A percentile compares a stretch with the other conserved stretches of the same genome.
Evolutionary conservation across 2,329 filamentous ascomycete genomes (phyloP).

Genomic region (Moelleriella libera): DNA sequence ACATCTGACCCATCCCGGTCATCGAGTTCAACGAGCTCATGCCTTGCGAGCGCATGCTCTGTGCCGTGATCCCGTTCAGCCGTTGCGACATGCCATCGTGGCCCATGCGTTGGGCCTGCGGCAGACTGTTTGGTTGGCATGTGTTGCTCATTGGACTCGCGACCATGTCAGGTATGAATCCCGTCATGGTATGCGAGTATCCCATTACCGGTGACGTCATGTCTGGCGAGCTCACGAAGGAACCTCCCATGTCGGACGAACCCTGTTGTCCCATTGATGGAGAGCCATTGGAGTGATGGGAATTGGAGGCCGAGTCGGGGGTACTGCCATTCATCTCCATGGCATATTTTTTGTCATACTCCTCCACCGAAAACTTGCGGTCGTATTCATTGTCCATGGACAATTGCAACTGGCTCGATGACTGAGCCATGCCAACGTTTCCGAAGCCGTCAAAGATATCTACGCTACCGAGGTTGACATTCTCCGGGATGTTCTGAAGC

Average conservation of each 20-base stretch:
- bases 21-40: slow-evolving; percentile 15
- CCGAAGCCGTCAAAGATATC: slow-evolving; percentile 56
- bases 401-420: slow-evolving; percentile 25
- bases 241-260: slow-evolving; percentile 26
- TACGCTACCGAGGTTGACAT: slow-evolving; percentile 33
- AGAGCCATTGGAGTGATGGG: slow-evolving; percentile 15
- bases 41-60: slow-evolving; percentile 11
- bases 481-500: slow-evolving; percentile 44
- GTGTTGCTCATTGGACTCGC: slow-evolving; percentile 31
- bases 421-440: slow-evolving; percentile 45
- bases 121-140: slow-evolving; percentile 9
- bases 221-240: slow-evolving; percentile 37
- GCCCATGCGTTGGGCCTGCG: slow-evolving; percentile 14
- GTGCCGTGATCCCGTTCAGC: slow-evolving; percentile 10
- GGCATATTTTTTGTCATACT: slow-evolving; percentile 24
- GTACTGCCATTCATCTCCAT: slow-evolving; percentile 19
- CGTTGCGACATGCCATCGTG: slow-evolving; percentile 15
- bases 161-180: slow-evolving; percentile 39
- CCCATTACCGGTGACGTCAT: slow-evolving; percentile 40
- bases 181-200: slow-evolving; percentile 27
- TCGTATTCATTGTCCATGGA: slow-evolving; percentile 33
- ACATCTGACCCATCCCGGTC: neutral
- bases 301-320: slow-evolving; percentile 17
- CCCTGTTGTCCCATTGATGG: slow-evolving; percentile 13
- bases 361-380: slow-evolving; percentile 28